Evolutionary conservation across 306 rosid genomes (phyloP), one percentile per base, ranked within the genome.

Genomic region (Medicago ruthenica): DNA sequence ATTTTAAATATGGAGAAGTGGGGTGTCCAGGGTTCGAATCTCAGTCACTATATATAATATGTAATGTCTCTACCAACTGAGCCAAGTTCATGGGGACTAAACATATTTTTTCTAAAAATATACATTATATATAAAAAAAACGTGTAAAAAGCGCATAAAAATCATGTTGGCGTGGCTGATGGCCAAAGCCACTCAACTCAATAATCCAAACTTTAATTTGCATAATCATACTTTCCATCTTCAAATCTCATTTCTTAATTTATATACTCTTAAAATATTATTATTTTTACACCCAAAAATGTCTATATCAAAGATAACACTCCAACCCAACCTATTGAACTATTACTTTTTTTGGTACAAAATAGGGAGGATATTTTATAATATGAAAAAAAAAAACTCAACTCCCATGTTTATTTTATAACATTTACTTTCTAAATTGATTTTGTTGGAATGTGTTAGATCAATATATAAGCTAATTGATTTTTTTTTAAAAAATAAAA

Each of bases 151-250:
- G 5, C 20, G 45, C 14, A 27, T 47, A 36, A 47, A 67, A 48
- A 11, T 39, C 54, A 78, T 48, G 34, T 58, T 60, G 64, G 11
- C 55, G 60, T 67, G 21, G 68, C 12, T 22, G 58, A 75, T 67
- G 48, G 75, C n/a, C 12, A 78, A 76, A 67, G 48, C 51, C 42
- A 60, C 44, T 61, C 67, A 34, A 3, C 58, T 53, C 40, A 58
- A 41, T 81, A 73, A 74, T 63, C 76, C 63, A 70, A 68, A 79
- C 71, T 66, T 59, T 39, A 37, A 54, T 39, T 18, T 16, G 16
- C 75, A 57, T 22, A 74, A 80, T 80, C 16, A 72, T 50, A 50
- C 18, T 36, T 68, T 16, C 71, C 84, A 41, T 73, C 69, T 34
- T 77, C 73, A 16, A 16, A n/a, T 68, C 45, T 45, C 58, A 22